Percentiles rank a stretch among this genome's conserved stretches.
phyloP scores from a whole-genome alignment of 768 basidiomycete genomes.

The Phanerochaete sordida region DNA sequence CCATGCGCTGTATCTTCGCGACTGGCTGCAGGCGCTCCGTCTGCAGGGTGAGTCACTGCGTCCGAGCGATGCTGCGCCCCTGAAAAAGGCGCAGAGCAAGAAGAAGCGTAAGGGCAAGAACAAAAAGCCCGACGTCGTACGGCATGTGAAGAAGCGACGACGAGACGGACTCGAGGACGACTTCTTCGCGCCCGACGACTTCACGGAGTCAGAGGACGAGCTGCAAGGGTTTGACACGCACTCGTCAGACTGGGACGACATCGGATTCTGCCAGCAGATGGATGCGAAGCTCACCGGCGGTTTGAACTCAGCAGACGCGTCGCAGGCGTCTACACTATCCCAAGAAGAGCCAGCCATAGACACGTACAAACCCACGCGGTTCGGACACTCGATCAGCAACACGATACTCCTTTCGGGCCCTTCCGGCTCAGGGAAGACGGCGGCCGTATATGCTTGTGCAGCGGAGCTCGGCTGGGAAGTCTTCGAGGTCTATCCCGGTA shows the following conservation, averaged over 20 bases:
- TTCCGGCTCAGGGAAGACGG: slow-evolving; percentile 84
- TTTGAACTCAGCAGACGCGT: neutral
- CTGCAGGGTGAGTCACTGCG: slow-evolving; percentile 36
- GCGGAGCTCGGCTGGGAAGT: slow-evolving; percentile 94
- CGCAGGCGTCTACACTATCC: neutral
- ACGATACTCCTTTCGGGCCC: slow-evolving; percentile 85
- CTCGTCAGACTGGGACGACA: slow-evolving; percentile 12
- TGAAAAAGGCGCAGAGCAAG: slow-evolving; percentile 42
- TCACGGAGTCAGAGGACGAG: slow-evolving; percentile 2
- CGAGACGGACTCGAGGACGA: slow-evolving; percentile 36
- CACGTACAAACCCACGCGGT: slow-evolving; percentile 19
- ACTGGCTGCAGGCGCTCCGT: slow-evolving; percentile 75
- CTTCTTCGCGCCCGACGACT: slow-evolving; percentile 20
- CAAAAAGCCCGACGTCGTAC: slow-evolving; percentile 55
- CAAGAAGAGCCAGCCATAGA: slow-evolving; percentile 5
- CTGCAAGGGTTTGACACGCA: neutral
- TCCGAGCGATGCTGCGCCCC: neutral
- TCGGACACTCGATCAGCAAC: slow-evolving; percentile 64
- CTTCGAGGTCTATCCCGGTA: slow-evolving; percentile 95
- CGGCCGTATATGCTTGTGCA: slow-evolving; percentile 90
- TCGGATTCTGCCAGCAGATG: slow-evolving; percentile 11
- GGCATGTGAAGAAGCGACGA: slow-evolving; percentile 23
- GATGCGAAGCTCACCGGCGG: slow-evolving; percentile 5
- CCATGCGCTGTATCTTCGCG: slow-evolving; percentile 65
- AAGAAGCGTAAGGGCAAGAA: slow-evolving; percentile 55